These are phyloP conservation scores for Malus hybrid DNA, from an alignment of 331 rosid species.

Conservation along the genomic window DNA sequence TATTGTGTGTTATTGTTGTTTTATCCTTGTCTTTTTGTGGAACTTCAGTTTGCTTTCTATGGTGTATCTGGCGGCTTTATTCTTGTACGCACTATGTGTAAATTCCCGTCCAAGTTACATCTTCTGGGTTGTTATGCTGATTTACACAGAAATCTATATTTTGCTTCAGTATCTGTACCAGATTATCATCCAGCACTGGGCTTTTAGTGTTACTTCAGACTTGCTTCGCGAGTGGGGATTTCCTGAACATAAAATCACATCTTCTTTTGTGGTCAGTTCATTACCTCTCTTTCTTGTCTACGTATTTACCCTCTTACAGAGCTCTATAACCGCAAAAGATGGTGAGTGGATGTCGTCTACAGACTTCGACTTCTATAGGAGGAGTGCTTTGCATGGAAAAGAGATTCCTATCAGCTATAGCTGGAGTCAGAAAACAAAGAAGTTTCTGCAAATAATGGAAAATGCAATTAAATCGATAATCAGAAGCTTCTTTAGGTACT, in stretches of 20 bases:
- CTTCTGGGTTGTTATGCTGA: conserved; percentile 81
- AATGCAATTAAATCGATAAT: conserved; percentile 42
- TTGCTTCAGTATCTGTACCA: conserved; percentile 89
- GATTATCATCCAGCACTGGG: conserved; percentile 88
- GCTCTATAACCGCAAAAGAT: conserved; percentile 88
- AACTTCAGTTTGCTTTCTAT: conserved; percentile 92
- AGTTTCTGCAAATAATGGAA: conserved; percentile 28
- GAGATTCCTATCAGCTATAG: conserved; percentile 26
- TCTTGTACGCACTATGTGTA: conserved; percentile 84
- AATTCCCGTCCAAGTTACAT: conserved; percentile 85
- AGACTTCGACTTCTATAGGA: conserved; percentile 38
- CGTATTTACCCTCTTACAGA: conserved; percentile 83
- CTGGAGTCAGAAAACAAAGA: conserved; percentile 48
- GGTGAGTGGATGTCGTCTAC: conserved; percentile 75
- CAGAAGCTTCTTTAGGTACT: conserved; percentile 59
- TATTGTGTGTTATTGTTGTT: conserved; percentile 87
- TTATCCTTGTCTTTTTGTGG: conserved; percentile 84
- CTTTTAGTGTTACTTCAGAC: conserved; percentile 40
- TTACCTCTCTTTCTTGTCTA: conserved; percentile 88
- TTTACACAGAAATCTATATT: conserved; percentile 79
- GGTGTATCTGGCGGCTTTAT: conserved; percentile 85
- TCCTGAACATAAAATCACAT: conserved; percentile 51
- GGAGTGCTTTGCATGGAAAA: conserved; percentile 38
- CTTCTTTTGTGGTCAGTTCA: conserved; percentile 85
- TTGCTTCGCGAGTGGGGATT: conserved; percentile 74